phyloP scores from a whole-genome alignment of 441 rosid species.

The Kokia cookei region DNA sequence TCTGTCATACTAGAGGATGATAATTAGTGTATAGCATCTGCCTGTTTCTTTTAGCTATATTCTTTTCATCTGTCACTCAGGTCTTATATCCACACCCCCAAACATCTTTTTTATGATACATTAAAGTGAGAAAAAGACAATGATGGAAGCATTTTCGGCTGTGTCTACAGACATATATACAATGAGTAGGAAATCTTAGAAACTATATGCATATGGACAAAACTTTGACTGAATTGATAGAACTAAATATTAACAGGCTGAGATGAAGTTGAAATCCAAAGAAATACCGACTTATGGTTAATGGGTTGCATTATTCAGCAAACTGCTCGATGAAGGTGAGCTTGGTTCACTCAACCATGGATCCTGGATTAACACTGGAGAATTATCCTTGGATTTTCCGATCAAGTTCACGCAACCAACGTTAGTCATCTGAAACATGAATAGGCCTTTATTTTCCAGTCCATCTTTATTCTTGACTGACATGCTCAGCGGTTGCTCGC shows the following conservation, averaged over 20 bases:
- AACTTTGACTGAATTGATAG: background rate
- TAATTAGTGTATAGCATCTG: background rate
- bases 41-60: background rate
- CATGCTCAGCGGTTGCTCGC: constrained; percentile 27
- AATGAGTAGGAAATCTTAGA: background rate
- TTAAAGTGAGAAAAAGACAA: background rate
- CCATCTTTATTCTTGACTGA: constrained; percentile 7
- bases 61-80: background rate
- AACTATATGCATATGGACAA: background rate
- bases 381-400: constrained; percentile 22
- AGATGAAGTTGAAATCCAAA: background rate
- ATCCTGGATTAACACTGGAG: constrained; percentile 37
- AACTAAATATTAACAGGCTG: background rate
- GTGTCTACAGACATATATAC: background rate
- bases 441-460: background rate
- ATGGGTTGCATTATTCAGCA: constrained; percentile 18
- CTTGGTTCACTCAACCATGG: constrained; percentile 46
- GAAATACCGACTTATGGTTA: constrained; percentile 10
- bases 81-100: background rate
- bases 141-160: background rate
- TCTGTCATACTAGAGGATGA: background rate
- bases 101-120: background rate
- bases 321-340: constrained; percentile 42
- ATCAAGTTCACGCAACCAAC: constrained; percentile 13
- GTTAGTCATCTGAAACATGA: constrained; percentile 1